These are phyloP conservation scores for Coccomyxa sp. DNA, from an alignment of 139 green algal species.

Conservation along the genomic window DNA sequence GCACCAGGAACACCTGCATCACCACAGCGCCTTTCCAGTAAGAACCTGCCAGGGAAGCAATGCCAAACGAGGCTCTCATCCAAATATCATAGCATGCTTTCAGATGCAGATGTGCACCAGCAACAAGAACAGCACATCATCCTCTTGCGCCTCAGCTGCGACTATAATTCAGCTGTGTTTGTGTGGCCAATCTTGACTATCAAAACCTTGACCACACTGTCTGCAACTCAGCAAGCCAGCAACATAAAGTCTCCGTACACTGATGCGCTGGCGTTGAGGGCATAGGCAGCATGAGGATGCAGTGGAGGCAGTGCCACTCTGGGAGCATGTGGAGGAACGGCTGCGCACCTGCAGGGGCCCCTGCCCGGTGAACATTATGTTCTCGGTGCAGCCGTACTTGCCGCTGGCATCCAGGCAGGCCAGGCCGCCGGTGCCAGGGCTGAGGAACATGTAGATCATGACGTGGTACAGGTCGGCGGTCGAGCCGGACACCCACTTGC, in stretches of 20 bases:
- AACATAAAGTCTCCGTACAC: too few species aligned
- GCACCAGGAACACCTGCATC: slow-evolving; percentile 80
- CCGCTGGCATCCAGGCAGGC: slow-evolving; percentile 30
- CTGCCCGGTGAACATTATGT: slow-evolving; percentile 62
- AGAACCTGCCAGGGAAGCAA: neutral
- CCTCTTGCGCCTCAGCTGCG: too few species aligned
- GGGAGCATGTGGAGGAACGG: neutral
- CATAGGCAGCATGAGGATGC: too few species aligned
- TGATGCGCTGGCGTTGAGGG: too few species aligned
- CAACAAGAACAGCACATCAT: too few species aligned
- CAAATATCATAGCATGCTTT: neutral
- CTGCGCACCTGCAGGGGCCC: slow-evolving; percentile 47
- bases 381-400: slow-evolving; percentile 52
- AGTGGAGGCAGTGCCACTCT: too few species aligned
- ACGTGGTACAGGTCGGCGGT: slow-evolving; percentile 94
- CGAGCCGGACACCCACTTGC: slow-evolving; percentile 85
- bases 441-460: slow-evolving; percentile 99
- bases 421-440: slow-evolving; percentile 60
- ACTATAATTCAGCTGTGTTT: too few species aligned
- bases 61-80: neutral
- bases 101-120: neutral
- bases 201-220: too few species aligned
- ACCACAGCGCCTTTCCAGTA: neutral
- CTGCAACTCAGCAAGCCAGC: too few species aligned
- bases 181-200: too few species aligned